Evolutionary conservation across 2,329 filamentous ascomycete genomes (phyloP), one percentile per base, ranked within the genome.

Genomic region (Aurifilum marmelostoma): DNA sequence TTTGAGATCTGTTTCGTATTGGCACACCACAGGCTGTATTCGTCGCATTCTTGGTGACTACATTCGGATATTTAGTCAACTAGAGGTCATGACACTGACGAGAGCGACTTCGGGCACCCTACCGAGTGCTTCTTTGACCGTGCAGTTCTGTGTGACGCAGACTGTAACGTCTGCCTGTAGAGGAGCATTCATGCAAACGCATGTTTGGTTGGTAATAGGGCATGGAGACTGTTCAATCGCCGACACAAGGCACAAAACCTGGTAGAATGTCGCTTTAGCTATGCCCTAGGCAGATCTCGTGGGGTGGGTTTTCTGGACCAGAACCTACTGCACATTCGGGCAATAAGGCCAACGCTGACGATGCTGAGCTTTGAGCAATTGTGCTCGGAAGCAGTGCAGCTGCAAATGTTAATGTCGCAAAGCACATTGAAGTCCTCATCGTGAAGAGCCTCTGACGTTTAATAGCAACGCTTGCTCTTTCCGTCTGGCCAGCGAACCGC

Each of bases 101-200:
- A 16, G 7, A 18, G 29, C 9, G 21, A 34, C 27, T 37, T 9
- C 6, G 18, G 24, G 29, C 18, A 24, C 21, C 66, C 29, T 18
- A 67, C 66, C 59, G 7, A 71, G 64, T 7, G 52, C 32, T 50
- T 71, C 67, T 43, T 69, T 71, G 3, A 69, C 63, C 1, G 67
- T 69, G 54, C 69, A 71, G 27, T 29, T 41, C 16, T 27, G 39
- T 3, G 61, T 5, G 2, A 71, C 63, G 32, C 69, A 71, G 0
- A 64, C 47, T 1, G 27, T 34, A 34, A 69, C 67, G 12, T 54
- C 50, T 12, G 50, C 41, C 43, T 47, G 43, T 9, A 47, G 21
- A 47, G 43, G 43, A 6, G 18, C 43, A 8, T n/a, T 47, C 27
- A 7, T 47, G 21, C 43, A 47, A 3, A 47, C 18, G 7, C 43